These are phyloP conservation scores for Myochromella boudieri DNA, from an alignment of 768 basidiomycete species.

Conservation along the genomic window DNA sequence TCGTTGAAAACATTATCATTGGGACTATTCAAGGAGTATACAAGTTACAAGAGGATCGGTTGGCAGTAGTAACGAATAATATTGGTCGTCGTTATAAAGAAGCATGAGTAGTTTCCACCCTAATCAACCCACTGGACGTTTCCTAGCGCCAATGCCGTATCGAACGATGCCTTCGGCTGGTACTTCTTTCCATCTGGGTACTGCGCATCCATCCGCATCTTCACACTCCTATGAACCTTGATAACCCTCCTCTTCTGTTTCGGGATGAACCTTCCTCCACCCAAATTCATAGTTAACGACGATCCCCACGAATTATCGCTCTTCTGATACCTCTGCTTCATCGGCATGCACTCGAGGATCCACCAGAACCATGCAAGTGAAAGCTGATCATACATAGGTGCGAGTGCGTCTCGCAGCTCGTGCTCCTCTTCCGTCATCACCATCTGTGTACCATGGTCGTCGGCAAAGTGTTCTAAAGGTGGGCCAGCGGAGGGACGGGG, in stretches of 20 bases:
- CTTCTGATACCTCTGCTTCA: slow-evolving; percentile 36
- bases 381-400: slow-evolving; percentile 54
- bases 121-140: slow-evolving; percentile 21
- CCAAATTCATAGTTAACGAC: slow-evolving; percentile 31
- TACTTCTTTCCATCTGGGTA: slow-evolving; percentile 35
- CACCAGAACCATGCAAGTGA: slow-evolving; percentile 46
- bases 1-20: too few relatives aligned
- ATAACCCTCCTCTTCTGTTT: slow-evolving; percentile 36
- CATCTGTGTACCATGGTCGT: not conserved
- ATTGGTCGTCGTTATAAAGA: too few relatives aligned
- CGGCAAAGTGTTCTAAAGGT: not conserved
- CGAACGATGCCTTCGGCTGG: slow-evolving; percentile 35
- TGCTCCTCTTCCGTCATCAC: slow-evolving; percentile 44
- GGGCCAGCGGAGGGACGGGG: too few relatives aligned
- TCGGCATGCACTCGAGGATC: slow-evolving; percentile 53
- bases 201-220: slow-evolving; percentile 53
- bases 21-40: too few relatives aligned
- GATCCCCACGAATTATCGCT: slow-evolving; percentile 28
- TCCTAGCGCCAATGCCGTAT: slow-evolving; percentile 15
- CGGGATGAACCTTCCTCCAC: slow-evolving; percentile 39
- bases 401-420: slow-evolving; percentile 49
- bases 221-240: slow-evolving; percentile 49
- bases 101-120: too few relatives aligned
- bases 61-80: too few relatives aligned
- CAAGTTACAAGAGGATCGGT: too few relatives aligned